Evolutionary conservation across 1,284 basidiomycete species (phyloP), one percentile per base, ranked within the genome.

Genomic region (Sanghuangporus baumii): DNA sequence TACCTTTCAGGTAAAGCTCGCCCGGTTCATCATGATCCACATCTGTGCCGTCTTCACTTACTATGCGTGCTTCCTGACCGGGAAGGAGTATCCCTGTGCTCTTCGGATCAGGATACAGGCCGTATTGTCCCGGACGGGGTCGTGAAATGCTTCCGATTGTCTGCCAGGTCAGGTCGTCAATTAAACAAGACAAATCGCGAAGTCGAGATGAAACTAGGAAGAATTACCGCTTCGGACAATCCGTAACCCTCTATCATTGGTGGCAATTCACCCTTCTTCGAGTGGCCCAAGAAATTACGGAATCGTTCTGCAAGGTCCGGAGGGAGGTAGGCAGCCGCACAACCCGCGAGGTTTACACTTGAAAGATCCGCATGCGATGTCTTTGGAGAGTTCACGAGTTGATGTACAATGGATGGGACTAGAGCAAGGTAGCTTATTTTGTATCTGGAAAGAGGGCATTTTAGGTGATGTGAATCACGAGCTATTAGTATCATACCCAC

Each of bases 301-400:
- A 79, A 67, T 12, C 80, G 65, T n/a, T 71, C 68, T 2, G 69
- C 65, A 36, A 88, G 69, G 18, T 81, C 78, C 1, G 81, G 79
- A 1, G 88, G 84, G 6, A 91, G 77, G 68, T 89, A 84, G 1
- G 89, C 87, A 0, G 86, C 89, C 3, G 88, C 89, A 63, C 78
- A 81, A 3, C 71, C 73, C 26, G 85, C 64, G 6, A 51, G 3
- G 14, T 72, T 69, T 2, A 91, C 67, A 0, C 79, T 82, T 66
- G 80, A 84, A 18, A 89, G 73, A 68, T 89, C 85, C 0, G 77
- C 73, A 23, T 81, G 76, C 40, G 72, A 66, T 36, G 82, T 76
- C 23, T 75, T 74, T 3, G 82, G 81, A 66, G 85, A 76, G 66
- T 84, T 80, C 0, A 86, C 80, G 12, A 91, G 73, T 67, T 89